phyloP scores from a whole-genome alignment of 139 green algal genomes.

The Chlamydomonas eustigma region DNA sequence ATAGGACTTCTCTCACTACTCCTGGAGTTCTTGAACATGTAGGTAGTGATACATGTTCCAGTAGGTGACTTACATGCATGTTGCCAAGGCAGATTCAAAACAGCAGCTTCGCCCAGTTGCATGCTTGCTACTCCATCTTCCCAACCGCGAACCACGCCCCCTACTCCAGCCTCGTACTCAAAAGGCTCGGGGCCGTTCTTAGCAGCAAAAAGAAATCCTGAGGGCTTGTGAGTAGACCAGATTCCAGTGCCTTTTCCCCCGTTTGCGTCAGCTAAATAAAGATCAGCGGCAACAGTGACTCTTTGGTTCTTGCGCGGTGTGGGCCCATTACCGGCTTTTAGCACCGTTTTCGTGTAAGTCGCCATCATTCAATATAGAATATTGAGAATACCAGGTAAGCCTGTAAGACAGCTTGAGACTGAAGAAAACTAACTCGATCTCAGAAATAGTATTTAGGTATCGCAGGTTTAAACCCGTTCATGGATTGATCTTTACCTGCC shows the following conservation, averaged over 20 bases:
- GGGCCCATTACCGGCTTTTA: neutral
- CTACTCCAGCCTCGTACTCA: constrained; percentile 10
- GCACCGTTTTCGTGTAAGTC: neutral
- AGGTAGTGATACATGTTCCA: neutral
- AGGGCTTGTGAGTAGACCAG: constrained; percentile 12
- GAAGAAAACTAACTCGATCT: too few species aligned
- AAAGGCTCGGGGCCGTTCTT: neutral
- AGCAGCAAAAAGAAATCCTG: constrained; percentile 6
- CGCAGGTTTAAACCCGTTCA: too few species aligned
- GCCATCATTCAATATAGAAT: too few species aligned
- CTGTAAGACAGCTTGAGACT: too few species aligned
- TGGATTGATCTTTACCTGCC: too few species aligned
- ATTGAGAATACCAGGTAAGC: too few species aligned
- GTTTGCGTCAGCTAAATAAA: neutral
- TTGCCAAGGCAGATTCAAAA: neutral
- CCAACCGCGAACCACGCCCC: constrained; percentile 6
- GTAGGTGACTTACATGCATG: constrained; percentile 8
- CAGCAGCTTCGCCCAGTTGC: constrained; percentile 2
- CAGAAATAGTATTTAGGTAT: too few species aligned
- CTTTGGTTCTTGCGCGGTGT: neutral
- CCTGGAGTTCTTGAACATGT: too few species aligned
- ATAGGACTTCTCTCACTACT: too few species aligned
- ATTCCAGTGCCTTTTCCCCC: neutral
- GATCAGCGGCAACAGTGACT: constrained; percentile 8
- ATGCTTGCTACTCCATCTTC: constrained; percentile 13